phyloP scores from a whole-genome alignment of 495 filamentous ascomycete genomes.

The Neurospora intermedia region DNA sequence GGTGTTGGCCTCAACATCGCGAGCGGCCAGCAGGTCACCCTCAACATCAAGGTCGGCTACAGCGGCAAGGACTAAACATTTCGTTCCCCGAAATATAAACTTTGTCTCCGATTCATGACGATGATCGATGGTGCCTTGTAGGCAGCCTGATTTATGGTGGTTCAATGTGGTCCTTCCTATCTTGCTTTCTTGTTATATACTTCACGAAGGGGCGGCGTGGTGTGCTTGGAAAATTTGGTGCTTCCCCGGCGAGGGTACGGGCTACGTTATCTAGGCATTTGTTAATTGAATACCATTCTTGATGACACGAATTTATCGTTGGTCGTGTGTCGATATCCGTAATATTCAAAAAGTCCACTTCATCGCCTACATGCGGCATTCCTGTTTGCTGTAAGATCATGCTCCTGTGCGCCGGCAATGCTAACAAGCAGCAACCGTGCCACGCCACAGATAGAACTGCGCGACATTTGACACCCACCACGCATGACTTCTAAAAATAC shows the following conservation, averaged over 20 bases:
- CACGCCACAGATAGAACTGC: background rate
- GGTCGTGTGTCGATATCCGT: background rate
- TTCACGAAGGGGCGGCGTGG: background rate
- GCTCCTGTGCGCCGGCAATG: background rate
- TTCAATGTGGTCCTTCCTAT: background rate
- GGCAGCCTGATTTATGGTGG: background rate
- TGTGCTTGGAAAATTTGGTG: background rate
- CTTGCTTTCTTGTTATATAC: background rate
- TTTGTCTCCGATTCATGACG: slow-evolving; percentile 5
- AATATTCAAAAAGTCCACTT: too few species aligned
- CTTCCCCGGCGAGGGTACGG: background rate
- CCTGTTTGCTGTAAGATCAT: background rate
- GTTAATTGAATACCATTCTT: background rate
- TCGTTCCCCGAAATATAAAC: background rate
- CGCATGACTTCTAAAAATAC: background rate
- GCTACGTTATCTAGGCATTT: background rate
- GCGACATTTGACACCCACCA: background rate
- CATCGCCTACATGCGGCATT: background rate
- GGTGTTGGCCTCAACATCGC: slow-evolving; percentile 27
- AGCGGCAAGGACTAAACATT: background rate
- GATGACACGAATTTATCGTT: background rate
- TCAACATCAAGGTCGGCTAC: slow-evolving; percentile 20
- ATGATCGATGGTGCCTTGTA: slow-evolving; percentile 10
- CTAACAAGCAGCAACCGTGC: background rate
- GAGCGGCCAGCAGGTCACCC: slow-evolving; percentile 2